Percentiles rank a stretch among this genome's conserved stretches.
phyloP scores from a whole-genome alignment of 345 rosid species.

The Populus nigra region DNA sequence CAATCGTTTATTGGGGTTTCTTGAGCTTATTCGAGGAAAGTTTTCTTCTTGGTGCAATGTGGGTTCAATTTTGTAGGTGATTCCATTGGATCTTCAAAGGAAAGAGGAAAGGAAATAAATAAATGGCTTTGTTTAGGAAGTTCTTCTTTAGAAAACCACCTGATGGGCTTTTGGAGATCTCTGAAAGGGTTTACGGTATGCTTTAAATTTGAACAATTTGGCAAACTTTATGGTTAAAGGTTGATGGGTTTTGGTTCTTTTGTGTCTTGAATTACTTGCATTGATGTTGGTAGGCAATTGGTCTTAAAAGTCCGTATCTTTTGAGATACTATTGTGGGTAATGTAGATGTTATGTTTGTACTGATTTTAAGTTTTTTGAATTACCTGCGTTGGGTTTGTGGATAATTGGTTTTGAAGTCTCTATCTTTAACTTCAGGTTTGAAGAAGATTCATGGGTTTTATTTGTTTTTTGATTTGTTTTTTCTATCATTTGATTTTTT shows the following conservation, averaged over 20 bases:
- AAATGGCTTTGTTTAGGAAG: constrained; percentile 73
- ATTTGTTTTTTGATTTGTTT: not conserved
- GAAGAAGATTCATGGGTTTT: not conserved
- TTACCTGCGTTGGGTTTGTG: not conserved
- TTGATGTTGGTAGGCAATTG: not conserved
- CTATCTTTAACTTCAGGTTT: not conserved
- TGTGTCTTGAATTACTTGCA: not conserved
- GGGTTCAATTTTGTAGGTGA: constrained; percentile 20
- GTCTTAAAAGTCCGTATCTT: not conserved
- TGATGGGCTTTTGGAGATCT: constrained; percentile 75
- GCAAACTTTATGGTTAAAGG: constrained; percentile 12
- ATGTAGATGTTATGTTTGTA: not conserved
- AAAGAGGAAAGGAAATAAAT: not conserved
- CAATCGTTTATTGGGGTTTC: constrained; percentile 23
- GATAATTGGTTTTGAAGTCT: not conserved
- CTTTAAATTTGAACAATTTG: not conserved
- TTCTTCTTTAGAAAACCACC: constrained; percentile 70
- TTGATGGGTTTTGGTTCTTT: not conserved
- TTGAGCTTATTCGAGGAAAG: constrained; percentile 21
- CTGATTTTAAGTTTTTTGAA: not conserved
- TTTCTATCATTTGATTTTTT: not conserved
- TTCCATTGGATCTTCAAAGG: constrained; percentile 1
- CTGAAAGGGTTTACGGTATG: constrained; percentile 80
- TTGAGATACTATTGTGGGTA: not conserved
- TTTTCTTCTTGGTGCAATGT: constrained; percentile 23